Evolutionary conservation across 257 asterid genomes (phyloP).

Genomic region (Scutellaria galericulata): DNA sequence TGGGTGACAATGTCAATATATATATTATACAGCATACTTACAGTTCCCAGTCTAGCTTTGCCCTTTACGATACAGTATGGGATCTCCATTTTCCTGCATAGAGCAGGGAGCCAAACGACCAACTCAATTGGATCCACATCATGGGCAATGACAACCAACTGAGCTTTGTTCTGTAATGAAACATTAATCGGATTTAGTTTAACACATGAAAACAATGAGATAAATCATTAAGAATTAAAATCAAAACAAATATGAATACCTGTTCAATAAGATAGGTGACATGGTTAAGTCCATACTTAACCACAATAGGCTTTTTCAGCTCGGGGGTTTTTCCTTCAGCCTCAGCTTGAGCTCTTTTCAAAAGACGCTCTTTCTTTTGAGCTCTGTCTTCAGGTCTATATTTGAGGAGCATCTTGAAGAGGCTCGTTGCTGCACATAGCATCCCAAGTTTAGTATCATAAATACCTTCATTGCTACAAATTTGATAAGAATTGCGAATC

Average conservation of each 20-base stretch:
- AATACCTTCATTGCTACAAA: background rate
- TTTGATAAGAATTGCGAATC: no score
- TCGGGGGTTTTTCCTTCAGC: constrained; percentile 57
- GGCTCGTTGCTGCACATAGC: constrained; percentile 46
- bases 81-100: constrained; percentile 71
- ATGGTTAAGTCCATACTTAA: constrained; percentile 66
- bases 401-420: constrained; percentile 61
- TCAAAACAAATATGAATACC: constrained; percentile 28
- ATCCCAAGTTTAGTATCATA: no score
- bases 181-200: background rate
- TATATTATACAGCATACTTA: constrained; percentile 26
- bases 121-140: constrained; percentile 70
- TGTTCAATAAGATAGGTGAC: constrained; percentile 65
- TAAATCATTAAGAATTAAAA: background rate
- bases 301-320: constrained; percentile 59
- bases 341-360: constrained; percentile 69
- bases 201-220: background rate
- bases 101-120: constrained; percentile 72
- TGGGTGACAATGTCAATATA: no score
- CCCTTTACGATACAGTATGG: constrained; percentile 72
- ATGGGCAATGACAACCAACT: constrained; percentile 64
- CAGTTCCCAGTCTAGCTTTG: constrained; percentile 63
- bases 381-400: constrained; percentile 69
- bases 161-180: constrained; percentile 60
- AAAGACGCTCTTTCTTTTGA: constrained; percentile 58